Evolutionary conservation across 345 rosid genomes (phyloP).

Genomic region (Conringia planisiliqua): DNA sequence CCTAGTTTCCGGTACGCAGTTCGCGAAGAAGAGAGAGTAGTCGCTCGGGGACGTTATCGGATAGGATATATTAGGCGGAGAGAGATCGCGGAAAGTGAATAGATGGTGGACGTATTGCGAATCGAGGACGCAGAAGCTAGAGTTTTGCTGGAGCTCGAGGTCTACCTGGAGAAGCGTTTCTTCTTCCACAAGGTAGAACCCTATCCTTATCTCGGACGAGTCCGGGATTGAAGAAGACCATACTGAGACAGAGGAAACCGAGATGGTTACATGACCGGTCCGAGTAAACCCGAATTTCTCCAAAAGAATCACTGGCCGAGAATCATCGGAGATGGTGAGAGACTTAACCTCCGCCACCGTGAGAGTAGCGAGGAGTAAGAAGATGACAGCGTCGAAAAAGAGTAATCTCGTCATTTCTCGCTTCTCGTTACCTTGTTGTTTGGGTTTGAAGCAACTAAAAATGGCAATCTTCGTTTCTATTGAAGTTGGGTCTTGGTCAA

Average conservation of each 20-base stretch:
- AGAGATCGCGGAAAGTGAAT: conserved; percentile 64
- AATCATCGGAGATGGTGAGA: conserved; percentile 45
- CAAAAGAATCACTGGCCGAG: conserved; percentile 70
- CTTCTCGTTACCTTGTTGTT: background rate
- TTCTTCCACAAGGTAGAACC: conserved; percentile 72
- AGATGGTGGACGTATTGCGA: conserved; percentile 46
- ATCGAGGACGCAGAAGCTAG: conserved; percentile 65
- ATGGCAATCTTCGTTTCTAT: background rate
- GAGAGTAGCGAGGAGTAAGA: conserved; percentile 27
- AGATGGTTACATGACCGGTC: conserved; percentile 55
- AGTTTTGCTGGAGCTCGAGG: conserved; percentile 57
- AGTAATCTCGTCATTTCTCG: background rate
- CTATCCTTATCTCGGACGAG: conserved; percentile 58
- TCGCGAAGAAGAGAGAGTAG: background rate
- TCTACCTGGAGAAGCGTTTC: conserved; percentile 60
- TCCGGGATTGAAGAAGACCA: conserved; percentile 32
- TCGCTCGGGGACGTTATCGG: conserved; percentile 54
- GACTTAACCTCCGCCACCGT: conserved; percentile 55
- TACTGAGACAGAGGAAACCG: conserved; percentile 53
- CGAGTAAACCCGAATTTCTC: conserved; percentile 72
- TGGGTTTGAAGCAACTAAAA: background rate
- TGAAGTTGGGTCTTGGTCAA: background rate
- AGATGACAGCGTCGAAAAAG: conserved; percentile 17
- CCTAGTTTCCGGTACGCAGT: conserved; percentile 35
- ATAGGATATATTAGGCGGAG: conserved; percentile 50